Evolutionary conservation across 1,139 yeast genomes (phyloP), one percentile per base, ranked within the genome.

Genomic region (Pichia sp.): DNA sequence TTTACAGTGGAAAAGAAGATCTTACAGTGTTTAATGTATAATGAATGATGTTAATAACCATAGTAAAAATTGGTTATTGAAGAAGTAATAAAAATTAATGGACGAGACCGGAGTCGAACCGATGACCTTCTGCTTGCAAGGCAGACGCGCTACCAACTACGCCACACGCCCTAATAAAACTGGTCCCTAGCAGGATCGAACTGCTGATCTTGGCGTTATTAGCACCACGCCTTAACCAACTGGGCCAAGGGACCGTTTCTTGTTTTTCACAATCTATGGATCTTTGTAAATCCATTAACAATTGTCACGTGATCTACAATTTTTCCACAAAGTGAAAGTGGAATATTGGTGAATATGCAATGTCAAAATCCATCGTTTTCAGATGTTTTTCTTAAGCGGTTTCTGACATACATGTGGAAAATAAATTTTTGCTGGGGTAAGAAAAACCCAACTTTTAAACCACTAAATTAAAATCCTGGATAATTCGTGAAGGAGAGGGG

Each of bases 181-280:
- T 73, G 79, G 75, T 73, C 79, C 78, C 78, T 73, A 71, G 77
- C 79, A 69, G 79, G 79, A 73, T 74, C 79, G 79, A 74, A 74
- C 80, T 70, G 80, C 79, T 72, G 47, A 44, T 44, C 47, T 42
- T 65, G 78, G 80, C 79, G 81, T 74, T 64, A 78, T 78, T 48
- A 78, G 86, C 86, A 78, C 87, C 82, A 71, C 82, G 86, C 86
- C 87, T 77, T 79, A 77, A 77, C 84, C 84, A 77, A 77, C 84
- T 77, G 79, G 85, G 84, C 85, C 85, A 77, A 76, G 82, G 82
- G 83, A 77, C 14, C 26, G 7, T 11, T 8, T 7, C 14, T 8
- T 23, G 7, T 4, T 3, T 23, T 23, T 23, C 7, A 3, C 7
- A 6, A 4, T 23, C 6, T 23, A 11, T 12, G 3, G 13, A n/a